Base-by-base conservation (phyloP, 1,284 basidiomycete genomes). In the Leccinum brunneo-olivaceum region DNA sequence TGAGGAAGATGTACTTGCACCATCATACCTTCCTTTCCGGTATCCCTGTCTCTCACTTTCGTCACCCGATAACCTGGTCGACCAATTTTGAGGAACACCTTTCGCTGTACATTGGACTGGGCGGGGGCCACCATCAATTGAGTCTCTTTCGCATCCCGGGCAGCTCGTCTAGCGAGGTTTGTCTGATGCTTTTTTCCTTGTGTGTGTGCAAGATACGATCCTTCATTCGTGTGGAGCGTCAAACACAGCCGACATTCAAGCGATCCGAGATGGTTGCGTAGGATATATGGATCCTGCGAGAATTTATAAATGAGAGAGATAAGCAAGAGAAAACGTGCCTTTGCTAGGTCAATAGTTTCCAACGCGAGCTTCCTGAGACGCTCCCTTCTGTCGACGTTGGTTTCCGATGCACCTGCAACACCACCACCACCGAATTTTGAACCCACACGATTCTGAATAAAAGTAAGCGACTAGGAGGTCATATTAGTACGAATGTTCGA, bases 131-230 rank as follows among this genome's bases (percentile, higher is more conserved):
- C 83, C 73, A 89, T 85, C 50, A 95, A 68, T 61, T 90, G 84
- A 0, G 83, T 81, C 59, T 98, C 93, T 62, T 97, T 95, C 41
- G 91, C 88, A 71, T 98, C 96, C 45, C 85, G 79, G 10, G 95
- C 95, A 0, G 96, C 96, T 54, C 96, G 83, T 35, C 96, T 80
- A 4, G 95, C 96, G 27, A 99, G 81, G 62, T 98, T 98, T 1
- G 95, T 97, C 65, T 98, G 96, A 62, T 98, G 96, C 65, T 98
- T 99, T 71, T 98, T 98, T 23, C 96, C 96, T 71, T 98, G 96
- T 0, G 96, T 99, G 57, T 99, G 96, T 0, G 96, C 95, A 37
- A 99, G 85, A 65, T 99, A 99, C 16, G 93, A 97, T 20, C 96
- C 96, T 70, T 99, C 96, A 63, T 98, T 98, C 19, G 96, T 97